phyloP scores from a whole-genome alignment of 352 stramenopile genomes.

The Globisporangium abappressorium region DNA sequence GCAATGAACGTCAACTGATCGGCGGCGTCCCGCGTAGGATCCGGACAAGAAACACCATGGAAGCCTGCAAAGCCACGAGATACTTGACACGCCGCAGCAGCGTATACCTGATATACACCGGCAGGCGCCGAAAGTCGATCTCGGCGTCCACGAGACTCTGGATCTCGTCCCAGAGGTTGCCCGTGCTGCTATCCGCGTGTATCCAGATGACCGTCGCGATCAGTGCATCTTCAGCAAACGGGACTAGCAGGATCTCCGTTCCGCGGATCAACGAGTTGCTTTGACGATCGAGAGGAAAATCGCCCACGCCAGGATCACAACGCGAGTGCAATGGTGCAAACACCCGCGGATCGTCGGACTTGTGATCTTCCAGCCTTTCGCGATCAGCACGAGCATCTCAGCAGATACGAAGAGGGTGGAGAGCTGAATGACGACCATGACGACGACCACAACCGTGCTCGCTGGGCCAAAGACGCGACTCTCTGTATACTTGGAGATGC shows the following conservation, averaged over 20 bases:
- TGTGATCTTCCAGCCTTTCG: constrained; percentile 76
- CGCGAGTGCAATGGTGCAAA: constrained; percentile 52
- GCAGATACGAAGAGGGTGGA: constrained; percentile 38
- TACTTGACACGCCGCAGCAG: constrained; percentile 45
- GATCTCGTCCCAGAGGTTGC: constrained; percentile 66
- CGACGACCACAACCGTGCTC: constrained; percentile 33
- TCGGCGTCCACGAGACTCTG: constrained; percentile 48
- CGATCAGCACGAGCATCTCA: constrained; percentile 53
- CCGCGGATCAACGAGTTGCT: constrained; percentile 31
- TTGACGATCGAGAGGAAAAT: constrained; percentile 36
- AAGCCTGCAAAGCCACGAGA: constrained; percentile 54
- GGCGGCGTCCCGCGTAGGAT: constrained; percentile 7
- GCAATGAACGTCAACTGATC: constrained; percentile 26
- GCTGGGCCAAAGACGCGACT: constrained; percentile 31
- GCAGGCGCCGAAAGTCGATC: constrained; percentile 39
- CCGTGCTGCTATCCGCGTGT: constrained; percentile 61
- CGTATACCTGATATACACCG: constrained; percentile 60
- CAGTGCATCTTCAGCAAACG: constrained; percentile 43
- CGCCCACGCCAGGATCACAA: constrained; percentile 51
- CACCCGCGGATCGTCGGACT: constrained; percentile 29
- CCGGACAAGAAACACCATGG: constrained; percentile 36
- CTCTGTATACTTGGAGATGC: constrained; percentile 29
- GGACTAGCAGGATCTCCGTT: constrained; percentile 29
- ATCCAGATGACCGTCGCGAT: constrained; percentile 69
- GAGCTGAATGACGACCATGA: constrained; percentile 34